Base-by-base conservation (phyloP, 192 early-diverging fungal species). In the Linnemannia exigua region DNA sequence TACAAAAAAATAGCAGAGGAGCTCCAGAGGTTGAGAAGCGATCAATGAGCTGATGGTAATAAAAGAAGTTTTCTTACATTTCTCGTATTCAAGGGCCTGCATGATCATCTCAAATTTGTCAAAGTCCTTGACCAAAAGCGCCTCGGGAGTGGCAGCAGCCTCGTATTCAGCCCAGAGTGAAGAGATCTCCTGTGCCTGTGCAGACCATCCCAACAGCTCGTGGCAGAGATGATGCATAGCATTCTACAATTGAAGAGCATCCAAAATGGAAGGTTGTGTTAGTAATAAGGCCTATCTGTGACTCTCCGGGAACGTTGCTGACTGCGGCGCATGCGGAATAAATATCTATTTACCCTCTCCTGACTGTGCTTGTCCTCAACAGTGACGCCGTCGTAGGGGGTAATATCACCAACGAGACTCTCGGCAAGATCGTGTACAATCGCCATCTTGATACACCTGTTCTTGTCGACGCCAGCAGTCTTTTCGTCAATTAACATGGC, bases 21-120 rank as follows among this genome's bases (percentile, higher is more conserved):
- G n/a, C n/a, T n/a, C n/a, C n/a, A 70, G 3, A 25, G 31, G 8
- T 28, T 44, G 4, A 69, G 38, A 47, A 6, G 22, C 12, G 25
- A 20, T 44, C 61, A 50, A 16, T 22, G 9, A 44, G 41, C 5
- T 44, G 41, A 44, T 9, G 9, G 41, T 9, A 44, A 9, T 9
- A 17, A 33, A 28, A 3, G 12, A 17, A 28, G 46, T 16, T 12
- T 11, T 12, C 87, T 91, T 90, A 96, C 91, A 90, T 85, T 93
- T 83, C 66, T 99, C 97, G 80, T 99, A 99, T 82, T 98, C 97
- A 38, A 95, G 79, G 5, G 96, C 97, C 88, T 97, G 96, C 63
- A 96, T 90, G 76, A 97, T 95, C 96, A 99, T 97, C 88, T 99
- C 97, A 92, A 97, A 99, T 87, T 99, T 99, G 88, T 99, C 97